These are phyloP conservation scores for Paecilomyces sp. DNA, from an alignment of 2,329 filamentous ascomycete species.

Conservation along the genomic window DNA sequence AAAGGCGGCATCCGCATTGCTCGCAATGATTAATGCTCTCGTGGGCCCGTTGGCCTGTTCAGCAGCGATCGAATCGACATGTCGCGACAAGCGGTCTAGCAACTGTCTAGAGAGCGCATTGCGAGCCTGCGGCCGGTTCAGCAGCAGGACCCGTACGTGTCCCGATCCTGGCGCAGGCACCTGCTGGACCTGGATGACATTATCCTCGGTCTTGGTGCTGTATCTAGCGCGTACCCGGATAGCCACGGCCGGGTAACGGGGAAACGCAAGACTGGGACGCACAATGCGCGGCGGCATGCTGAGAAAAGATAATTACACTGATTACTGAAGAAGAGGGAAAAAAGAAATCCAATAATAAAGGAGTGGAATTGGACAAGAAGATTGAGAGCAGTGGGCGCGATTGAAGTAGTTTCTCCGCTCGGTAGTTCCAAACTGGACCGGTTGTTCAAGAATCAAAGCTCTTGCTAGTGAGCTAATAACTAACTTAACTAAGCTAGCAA, in stretches of 20 bases:
- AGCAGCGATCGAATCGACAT: constrained; percentile 64
- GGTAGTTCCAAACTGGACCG: not conserved
- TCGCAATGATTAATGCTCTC: constrained; percentile 74
- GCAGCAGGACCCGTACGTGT: constrained; percentile 77
- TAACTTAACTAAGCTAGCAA: too few relatives aligned
- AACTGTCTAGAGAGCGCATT: constrained; percentile 85
- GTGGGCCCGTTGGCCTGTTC: constrained; percentile 56
- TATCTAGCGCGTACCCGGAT: constrained; percentile 23
- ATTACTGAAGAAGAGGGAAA: not conserved
- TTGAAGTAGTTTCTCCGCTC: not conserved
- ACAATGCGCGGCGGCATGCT: constrained; percentile 25
- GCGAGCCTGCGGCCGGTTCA: constrained; percentile 76
- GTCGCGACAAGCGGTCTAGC: constrained; percentile 61
- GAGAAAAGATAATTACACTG: not conserved
- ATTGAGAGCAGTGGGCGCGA: not conserved
- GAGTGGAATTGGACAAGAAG: not conserved
- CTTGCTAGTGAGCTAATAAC: not conserved
- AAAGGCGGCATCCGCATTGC: constrained; percentile 78
- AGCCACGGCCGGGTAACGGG: constrained; percentile 15
- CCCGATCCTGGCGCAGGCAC: constrained; percentile 72
- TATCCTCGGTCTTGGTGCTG: constrained; percentile 26
- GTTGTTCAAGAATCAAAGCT: not conserved
- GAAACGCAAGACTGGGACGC: constrained; percentile 4
- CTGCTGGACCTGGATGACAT: constrained; percentile 59
- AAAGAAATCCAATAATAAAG: too few relatives aligned